A percentile compares a stretch with the other conserved stretches of the same genome.
Conservation (phyloP, 192 early-diverging fungal species). For the Rhizophagus prolifer region DNA sequence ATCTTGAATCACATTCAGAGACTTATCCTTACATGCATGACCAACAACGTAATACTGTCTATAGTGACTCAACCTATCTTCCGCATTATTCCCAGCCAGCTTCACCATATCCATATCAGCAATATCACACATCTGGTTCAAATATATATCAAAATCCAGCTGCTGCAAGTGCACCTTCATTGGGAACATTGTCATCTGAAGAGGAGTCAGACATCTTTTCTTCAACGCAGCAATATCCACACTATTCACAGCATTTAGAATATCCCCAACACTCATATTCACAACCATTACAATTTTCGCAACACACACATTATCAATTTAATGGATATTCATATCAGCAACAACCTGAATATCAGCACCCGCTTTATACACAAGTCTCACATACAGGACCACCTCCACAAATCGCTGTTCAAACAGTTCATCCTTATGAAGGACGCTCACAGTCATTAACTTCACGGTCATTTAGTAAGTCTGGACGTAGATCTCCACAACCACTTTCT, state of each 20-base stretch:
- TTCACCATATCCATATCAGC: neutral
- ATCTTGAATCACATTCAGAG: neutral
- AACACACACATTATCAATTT: neutral
- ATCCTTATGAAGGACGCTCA: neutral
- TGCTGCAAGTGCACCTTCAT: neutral
- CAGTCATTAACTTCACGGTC: neutral
- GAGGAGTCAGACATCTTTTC: neutral
- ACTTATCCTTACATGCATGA: neutral
- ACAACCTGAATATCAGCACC: neutral
- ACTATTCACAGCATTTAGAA: neutral
- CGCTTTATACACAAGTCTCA: neutral
- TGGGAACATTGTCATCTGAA: neutral
- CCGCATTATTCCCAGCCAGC: neutral
- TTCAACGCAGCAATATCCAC: neutral
- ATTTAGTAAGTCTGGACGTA: neutral
- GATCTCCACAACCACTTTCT: neutral
- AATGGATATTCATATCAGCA: neutral
- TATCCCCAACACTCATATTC: neutral
- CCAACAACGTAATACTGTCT: neutral
- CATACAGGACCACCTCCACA: neutral
- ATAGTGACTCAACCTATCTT: neutral
- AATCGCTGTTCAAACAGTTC: conserved; percentile 2
- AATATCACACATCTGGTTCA: neutral
- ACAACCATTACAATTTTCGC: neutral
- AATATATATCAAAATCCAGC: neutral